phyloP scores from a whole-genome alignment of 2,329 filamentous ascomycete genomes.

The Calonectria honghensis region DNA sequence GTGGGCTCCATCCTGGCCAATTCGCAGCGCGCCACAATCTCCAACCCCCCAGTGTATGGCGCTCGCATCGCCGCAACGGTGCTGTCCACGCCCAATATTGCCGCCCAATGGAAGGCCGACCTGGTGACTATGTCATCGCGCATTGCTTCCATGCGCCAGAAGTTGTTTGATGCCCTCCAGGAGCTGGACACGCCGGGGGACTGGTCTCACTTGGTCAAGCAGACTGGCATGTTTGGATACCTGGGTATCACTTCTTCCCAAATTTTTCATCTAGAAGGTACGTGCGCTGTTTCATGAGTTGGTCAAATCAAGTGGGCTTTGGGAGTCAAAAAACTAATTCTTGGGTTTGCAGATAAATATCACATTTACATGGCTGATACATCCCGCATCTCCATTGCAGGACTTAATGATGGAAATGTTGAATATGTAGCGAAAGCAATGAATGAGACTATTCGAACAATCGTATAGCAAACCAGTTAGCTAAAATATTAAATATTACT shows the following conservation, averaged over 20 bases:
- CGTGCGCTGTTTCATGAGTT: neutral
- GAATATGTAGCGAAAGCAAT: conserved; percentile 34
- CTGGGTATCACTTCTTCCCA: conserved; percentile 64
- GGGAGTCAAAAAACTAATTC: neutral
- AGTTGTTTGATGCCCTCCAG: conserved; percentile 57
- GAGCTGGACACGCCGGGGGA: conserved; percentile 57
- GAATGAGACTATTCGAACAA: conserved; percentile 30
- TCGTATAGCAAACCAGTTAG: neutral
- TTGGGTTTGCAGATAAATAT: conserved; percentile 16
- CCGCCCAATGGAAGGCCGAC: conserved; percentile 59
- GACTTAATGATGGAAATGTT: conserved; percentile 37
- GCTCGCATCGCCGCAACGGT: conserved; percentile 59
- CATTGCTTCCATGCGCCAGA: conserved; percentile 58
- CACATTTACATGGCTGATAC: conserved; percentile 41
- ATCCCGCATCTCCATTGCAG: conserved; percentile 37
- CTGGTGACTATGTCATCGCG: conserved; percentile 60
- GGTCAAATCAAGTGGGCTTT: too few relatives aligned
- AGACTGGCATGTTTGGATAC: conserved; percentile 63
- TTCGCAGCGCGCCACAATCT: conserved; percentile 57
- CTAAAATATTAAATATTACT: neutral
- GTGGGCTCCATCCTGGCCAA: conserved; percentile 56
- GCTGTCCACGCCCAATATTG: conserved; percentile 53
- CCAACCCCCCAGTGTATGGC: conserved; percentile 60
- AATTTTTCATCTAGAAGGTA: conserved; percentile 27
- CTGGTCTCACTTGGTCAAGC: conserved; percentile 60